A percentile compares a stretch with the other conserved stretches of the same genome.
phyloP scores from a whole-genome alignment of 1,284 basidiomycete species.

The Ceratobasidium sp. region DNA sequence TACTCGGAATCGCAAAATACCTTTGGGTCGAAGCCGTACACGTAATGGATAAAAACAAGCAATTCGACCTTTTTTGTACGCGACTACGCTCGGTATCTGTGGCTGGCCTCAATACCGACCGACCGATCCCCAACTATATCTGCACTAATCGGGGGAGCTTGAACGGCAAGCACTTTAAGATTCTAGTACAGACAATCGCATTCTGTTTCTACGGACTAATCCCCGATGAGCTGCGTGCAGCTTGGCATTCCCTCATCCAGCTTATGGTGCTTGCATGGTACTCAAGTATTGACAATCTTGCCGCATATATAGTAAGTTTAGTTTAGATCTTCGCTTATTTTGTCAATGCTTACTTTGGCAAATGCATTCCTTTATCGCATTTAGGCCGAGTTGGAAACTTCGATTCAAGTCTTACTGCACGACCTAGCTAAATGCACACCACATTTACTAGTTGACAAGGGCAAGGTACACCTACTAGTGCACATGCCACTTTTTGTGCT shows the following conservation, averaged over 20 bases:
- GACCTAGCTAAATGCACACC: not conserved
- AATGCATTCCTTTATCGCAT: slow-evolving; percentile 41
- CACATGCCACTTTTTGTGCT: slow-evolving; percentile 47
- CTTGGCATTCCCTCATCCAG: slow-evolving; percentile 52
- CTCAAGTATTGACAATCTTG: slow-evolving; percentile 52
- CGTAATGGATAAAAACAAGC: slow-evolving; percentile 51
- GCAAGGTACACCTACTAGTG: slow-evolving; percentile 49
- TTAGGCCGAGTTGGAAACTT: not conserved
- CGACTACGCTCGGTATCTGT: slow-evolving; percentile 48
- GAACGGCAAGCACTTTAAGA: slow-evolving; percentile 58
- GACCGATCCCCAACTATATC: slow-evolving; percentile 52
- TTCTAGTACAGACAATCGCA: slow-evolving; percentile 54
- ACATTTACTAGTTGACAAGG: slow-evolving; percentile 23
- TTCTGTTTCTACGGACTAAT: slow-evolving; percentile 55
- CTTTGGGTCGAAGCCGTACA: slow-evolving; percentile 55
- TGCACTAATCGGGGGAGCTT: slow-evolving; percentile 53
- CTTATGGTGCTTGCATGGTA: slow-evolving; percentile 55
- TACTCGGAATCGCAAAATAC: slow-evolving; percentile 58
- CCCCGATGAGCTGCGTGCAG: slow-evolving; percentile 49
- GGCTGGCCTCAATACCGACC: slow-evolving; percentile 25
- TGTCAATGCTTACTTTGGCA: slow-evolving; percentile 53
- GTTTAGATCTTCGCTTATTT: not conserved
- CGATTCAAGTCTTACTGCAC: slow-evolving; percentile 12
- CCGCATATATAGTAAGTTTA: slow-evolving; percentile 51
- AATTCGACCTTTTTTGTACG: slow-evolving; percentile 49